These are phyloP conservation scores for Lentinula sp. DNA, from an alignment of 768 basidiomycete species.

Conservation along the genomic window DNA sequence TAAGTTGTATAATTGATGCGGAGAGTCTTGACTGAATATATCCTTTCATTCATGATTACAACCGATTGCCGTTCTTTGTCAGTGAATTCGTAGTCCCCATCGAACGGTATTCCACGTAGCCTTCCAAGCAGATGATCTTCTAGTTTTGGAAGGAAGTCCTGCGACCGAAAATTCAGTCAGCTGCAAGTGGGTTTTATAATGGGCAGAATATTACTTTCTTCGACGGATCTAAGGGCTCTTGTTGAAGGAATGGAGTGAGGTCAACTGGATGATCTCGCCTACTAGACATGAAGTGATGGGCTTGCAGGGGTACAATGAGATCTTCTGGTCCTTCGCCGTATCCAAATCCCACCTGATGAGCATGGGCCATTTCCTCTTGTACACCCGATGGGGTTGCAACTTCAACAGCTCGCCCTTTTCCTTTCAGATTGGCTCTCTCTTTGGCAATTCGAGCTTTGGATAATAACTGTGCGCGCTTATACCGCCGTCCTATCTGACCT, in stretches of 20 bases:
- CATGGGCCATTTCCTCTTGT: background rate
- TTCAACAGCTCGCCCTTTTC: background rate
- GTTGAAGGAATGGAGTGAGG: no score
- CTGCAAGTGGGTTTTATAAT: background rate
- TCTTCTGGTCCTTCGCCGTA: no score
- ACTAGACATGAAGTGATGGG: no score
- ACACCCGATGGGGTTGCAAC: no score
- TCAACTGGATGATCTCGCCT: no score
- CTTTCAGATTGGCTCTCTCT: background rate
- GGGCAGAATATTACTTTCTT: no score
- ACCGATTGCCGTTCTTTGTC: conserved; percentile 10
- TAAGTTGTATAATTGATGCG: background rate
- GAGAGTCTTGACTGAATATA: background rate
- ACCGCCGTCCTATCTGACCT: conserved; percentile 16
- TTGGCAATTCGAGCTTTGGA: background rate
- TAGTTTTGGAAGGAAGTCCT: conserved; percentile 22
- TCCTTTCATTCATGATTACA: conserved; percentile 13
- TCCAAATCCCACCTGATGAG: background rate
- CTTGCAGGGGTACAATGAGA: no score
- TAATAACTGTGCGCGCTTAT: background rate
- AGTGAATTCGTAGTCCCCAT: conserved; percentile 12
- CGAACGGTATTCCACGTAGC: conserved; percentile 8
- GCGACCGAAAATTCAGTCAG: background rate
- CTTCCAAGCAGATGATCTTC: conserved; percentile 23
- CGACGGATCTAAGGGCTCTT: no score